These are phyloP conservation scores for Chaetomiaceae sp. DNA, from an alignment of 2,329 filamentous ascomycete species.

Conservation along the genomic window DNA sequence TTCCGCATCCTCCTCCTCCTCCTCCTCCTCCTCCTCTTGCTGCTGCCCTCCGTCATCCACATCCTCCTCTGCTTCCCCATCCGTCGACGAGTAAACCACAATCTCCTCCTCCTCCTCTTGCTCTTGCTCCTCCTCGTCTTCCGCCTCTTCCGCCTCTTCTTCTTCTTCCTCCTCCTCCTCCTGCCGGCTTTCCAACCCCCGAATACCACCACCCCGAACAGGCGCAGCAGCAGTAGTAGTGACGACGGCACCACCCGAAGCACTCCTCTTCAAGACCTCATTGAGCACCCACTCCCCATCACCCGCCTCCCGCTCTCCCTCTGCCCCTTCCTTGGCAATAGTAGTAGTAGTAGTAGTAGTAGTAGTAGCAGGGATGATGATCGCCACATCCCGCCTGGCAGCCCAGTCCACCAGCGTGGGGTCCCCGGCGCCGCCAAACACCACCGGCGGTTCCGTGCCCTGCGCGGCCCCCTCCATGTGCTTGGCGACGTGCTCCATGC, in stretches of 20 bases:
- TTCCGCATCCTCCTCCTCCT: conserved; percentile 6
- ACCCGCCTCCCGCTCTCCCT: conserved; percentile 17
- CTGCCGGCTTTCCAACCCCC: too few relatives aligned
- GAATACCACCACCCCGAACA: too few relatives aligned
- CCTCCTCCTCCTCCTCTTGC: background rate
- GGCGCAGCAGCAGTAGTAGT: background rate
- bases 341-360: too few relatives aligned
- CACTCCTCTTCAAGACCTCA: conserved; percentile 27
- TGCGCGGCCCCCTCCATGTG: conserved; percentile 63
- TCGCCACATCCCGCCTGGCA: conserved; percentile 34
- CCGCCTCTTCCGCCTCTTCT: conserved; percentile 1
- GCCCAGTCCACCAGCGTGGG: conserved; percentile 40
- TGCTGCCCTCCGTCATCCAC: background rate
- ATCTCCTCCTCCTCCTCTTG: conserved; percentile 2
- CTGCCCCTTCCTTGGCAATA: too few relatives aligned
- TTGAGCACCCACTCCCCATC: conserved; percentile 35
- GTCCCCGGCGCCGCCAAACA: conserved; percentile 40
- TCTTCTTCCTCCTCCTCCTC: conserved; percentile 3
- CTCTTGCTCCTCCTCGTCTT: conserved; percentile 2
- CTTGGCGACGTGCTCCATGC: conserved; percentile 82
- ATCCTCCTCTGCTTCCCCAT: background rate
- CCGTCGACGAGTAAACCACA: background rate
- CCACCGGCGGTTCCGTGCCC: conserved; percentile 31
- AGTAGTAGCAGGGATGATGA: too few relatives aligned
- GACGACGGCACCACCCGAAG: conserved; percentile 10